phyloP scores from a whole-genome alignment of 1,284 basidiomycete genomes.

The Rhodotorula sp. region DNA sequence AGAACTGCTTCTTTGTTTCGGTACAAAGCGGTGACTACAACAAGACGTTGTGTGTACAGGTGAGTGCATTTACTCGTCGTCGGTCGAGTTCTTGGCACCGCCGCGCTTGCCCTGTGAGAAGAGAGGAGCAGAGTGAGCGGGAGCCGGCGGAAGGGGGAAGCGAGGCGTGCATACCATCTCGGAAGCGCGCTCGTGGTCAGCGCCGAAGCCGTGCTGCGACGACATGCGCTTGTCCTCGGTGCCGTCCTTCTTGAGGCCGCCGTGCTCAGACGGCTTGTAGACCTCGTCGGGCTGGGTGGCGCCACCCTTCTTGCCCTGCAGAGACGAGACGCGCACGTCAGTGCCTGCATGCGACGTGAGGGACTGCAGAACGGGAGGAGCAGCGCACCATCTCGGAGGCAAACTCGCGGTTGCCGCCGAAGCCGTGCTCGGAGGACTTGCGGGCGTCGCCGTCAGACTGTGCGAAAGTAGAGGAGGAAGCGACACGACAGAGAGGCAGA shows the following conservation, averaged over 20 bases:
- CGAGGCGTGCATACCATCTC: conserved; percentile 4
- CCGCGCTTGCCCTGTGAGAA: conserved; percentile 6
- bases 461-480: not conserved
- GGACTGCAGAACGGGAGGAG: not conserved
- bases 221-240: conserved; percentile 28
- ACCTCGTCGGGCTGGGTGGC: conserved; percentile 15
- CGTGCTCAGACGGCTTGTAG: conserved; percentile 39
- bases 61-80: conserved; percentile 9
- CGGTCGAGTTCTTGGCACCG: not conserved
- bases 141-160: too few species aligned
- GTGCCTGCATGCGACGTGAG: too few species aligned
- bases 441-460: conserved; percentile 4
- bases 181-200: conserved; percentile 34
- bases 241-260: conserved; percentile 9
- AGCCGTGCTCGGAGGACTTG: conserved; percentile 16
- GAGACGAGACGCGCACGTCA: not conserved
- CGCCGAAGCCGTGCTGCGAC: conserved; percentile 36
- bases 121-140: too few species aligned
- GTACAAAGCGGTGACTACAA: not conserved
- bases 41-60: not conserved
- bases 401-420: conserved; percentile 13
- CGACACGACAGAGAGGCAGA: too few species aligned
- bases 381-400: conserved; percentile 13
- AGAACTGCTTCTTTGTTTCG: conserved; percentile 1
- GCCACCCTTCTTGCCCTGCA: conserved; percentile 14